Base-by-base conservation (phyloP, 495 filamentous ascomycete genomes). In the Platismatia glauca region DNA sequence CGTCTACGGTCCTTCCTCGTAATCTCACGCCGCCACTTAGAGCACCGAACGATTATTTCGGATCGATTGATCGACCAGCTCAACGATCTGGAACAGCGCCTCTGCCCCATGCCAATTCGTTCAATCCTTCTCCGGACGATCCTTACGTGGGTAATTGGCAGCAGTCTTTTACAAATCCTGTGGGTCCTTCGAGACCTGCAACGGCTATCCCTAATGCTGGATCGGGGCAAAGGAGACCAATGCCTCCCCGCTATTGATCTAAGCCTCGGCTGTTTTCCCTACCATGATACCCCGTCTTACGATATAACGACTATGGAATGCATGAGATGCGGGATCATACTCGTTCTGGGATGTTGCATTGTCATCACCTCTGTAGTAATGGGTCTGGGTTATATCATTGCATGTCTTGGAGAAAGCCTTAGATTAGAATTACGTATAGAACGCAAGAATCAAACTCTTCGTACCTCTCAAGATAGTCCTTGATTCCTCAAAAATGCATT, bases 61-160 rank as follows among this genome's bases (percentile, higher is more conserved):
- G 59, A 62, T 39, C 37, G 2, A 20, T 57, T 38, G 41, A 48
- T 24, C 24, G 9, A 31, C 22, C 48, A 58, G 60, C 63, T 20
- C 68, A 57, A 38, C 58, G 68, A 35, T 60, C 59, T 43, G 68
- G 66, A 27, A 68, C 68, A 37, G 68, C 68, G 55, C 68, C 68
- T 37, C 44, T 61, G 57, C 56, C 62, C 37, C 59, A 59, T 57
- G n/a, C 29, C n/a, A 39, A 55, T 15, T 41, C 57, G 2, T 65
- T 59, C 38, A 55, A 60, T 15, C 34, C 46, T 52, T 6, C 38
- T 13, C 57, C 53, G 8, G 50, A 62, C 29, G 44, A 53, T 43
- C 53, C 64, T 35, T 64, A 58, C 48, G 63, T 39, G 16, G 63
- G 33, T 3, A 43, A 58, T 35, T 58, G 35, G 59, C 64, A 66